Conservation (phyloP, 2,329 filamentous ascomycete species). For the Phyllosticta citribraziliensis region DNA sequence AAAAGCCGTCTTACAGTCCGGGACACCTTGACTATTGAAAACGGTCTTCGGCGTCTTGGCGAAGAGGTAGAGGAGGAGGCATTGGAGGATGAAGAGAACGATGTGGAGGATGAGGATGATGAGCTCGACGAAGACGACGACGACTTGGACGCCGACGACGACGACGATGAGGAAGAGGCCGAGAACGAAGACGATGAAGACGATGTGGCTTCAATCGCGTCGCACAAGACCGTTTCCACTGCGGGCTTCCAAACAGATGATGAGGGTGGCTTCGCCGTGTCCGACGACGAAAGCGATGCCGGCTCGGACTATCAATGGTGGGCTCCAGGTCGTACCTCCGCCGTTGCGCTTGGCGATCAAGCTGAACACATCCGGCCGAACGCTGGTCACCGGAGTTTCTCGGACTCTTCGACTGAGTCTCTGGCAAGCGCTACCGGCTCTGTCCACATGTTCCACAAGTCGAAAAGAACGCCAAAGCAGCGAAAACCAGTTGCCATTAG, state of each 20-base stretch:
- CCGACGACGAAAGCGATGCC: slow-evolving; percentile 56
- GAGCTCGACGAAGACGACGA: slow-evolving; percentile 41
- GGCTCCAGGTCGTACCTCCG: slow-evolving; percentile 43
- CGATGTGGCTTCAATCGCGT: slow-evolving; percentile 23
- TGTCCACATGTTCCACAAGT: slow-evolving; percentile 12
- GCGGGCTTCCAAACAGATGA: slow-evolving; percentile 77
- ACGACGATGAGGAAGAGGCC: slow-evolving; percentile 42
- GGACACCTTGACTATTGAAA: slow-evolving; percentile 85
- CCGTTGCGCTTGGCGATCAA: slow-evolving; percentile 46
- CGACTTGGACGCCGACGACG: slow-evolving; percentile 22
- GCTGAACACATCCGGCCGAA: slow-evolving; percentile 38
- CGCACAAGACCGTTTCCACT: slow-evolving; percentile 35
- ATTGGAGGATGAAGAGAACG: slow-evolving; percentile 57
- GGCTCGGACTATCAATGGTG: slow-evolving; percentile 58
- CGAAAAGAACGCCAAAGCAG: slow-evolving; percentile 30
- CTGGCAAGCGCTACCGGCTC: slow-evolving; percentile 26
- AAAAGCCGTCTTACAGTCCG: slow-evolving; percentile 71
- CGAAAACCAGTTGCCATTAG: slow-evolving; percentile 49
- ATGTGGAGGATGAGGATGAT: slow-evolving; percentile 57
- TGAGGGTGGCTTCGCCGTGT: slow-evolving; percentile 59
- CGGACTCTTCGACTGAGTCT: slow-evolving; percentile 47
- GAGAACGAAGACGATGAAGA: slow-evolving; percentile 43
- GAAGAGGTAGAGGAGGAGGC: slow-evolving; percentile 90
- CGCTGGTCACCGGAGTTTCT: slow-evolving; percentile 35
- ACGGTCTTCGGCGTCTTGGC: slow-evolving; percentile 72